Base-by-base conservation (phyloP, 169 alveolate genomes). In the Cryptosporidium sp. region DNA sequence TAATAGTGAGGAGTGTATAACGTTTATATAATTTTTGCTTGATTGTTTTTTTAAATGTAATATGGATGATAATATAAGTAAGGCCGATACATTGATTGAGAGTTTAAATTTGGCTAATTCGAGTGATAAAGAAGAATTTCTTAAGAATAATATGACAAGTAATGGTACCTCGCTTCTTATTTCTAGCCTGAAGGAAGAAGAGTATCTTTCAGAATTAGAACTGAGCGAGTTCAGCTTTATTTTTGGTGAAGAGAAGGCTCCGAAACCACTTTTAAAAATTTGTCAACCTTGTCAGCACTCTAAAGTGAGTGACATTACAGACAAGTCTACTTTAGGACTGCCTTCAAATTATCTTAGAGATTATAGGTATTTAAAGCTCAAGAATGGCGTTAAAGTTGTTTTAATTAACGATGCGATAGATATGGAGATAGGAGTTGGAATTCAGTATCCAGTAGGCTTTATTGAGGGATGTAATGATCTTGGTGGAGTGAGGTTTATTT, bases 361-460 rank as follows among this genome's bases (percentile, higher is more conserved):
- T 12, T 73, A 73, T 23, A 73, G 5, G 31, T 73, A 73, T 59
- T 33, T 73, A 12, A 50, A 73, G 29, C 68, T 73, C 0, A 50
- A 73, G 21, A 73, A 73, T 31, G 86, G 70, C 5, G 18, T 73
- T 31, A 31, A 41, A 23, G 71, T 73, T 3, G 10, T 73, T 8
- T 31, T 73, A 35, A 52, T 73, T 31, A 51, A n/a, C 16, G 86
- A 73, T 73, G 51, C 39, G n/a, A 16, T 29, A 21, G 86, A 73
- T 59, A 45, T 55, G 45, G 86, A 73, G 29, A 5, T 58, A 26
- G 68, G 70, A 26, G 21, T 73, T 26, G 86, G 86, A 18, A 55
- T 73, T 29, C 86, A 73, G 21, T 73, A 73, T 73, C 86, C 86
- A 33, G 37, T 73, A 6, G 18, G 10, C 31, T 37, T 73, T 7